These are phyloP conservation scores for Miscanthus lutarioriparius DNA, from an alignment of 176 grass and related monocot species.

Conservation along the genomic window DNA sequence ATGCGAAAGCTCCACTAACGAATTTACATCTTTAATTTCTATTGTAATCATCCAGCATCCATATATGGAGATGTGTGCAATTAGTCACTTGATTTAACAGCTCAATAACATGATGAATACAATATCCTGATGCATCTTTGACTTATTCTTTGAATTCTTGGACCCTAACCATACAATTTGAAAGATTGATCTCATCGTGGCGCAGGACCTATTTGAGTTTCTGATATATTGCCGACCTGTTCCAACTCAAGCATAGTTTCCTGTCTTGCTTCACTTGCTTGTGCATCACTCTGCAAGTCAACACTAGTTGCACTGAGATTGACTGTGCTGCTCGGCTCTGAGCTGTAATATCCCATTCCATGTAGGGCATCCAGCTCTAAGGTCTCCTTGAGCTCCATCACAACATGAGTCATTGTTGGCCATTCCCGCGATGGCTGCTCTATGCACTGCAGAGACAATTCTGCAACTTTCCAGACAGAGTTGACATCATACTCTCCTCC, in stretches of 20 bases:
- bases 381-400: slow-evolving; percentile 6
- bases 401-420: slow-evolving; percentile 31
- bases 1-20: too few relatives aligned
- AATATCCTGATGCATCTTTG: not conserved
- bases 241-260: not conserved
- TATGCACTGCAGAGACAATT: slow-evolving; percentile 21
- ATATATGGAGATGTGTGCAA: not conserved
- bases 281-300: not conserved
- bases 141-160: not conserved
- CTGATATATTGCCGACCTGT: not conserved
- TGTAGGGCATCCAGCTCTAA: slow-evolving; percentile 4
- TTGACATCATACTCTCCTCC: slow-evolving; percentile 9
- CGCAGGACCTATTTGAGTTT: not conserved
- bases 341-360: slow-evolving; percentile 10
- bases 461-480: slow-evolving; percentile 29
- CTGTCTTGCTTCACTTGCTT: not conserved
- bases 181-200: slow-evolving; percentile 9
- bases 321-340: slow-evolving; percentile 16
- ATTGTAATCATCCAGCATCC: too few relatives aligned
- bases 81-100: not conserved
- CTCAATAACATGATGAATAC: not conserved
- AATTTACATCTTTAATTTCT: too few relatives aligned
- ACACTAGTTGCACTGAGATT: not conserved
- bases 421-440: not conserved
- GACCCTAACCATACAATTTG: not conserved